Evolutionary conservation across 2,329 filamentous ascomycete species (phyloP), one percentile per base, ranked within the genome.

Genomic region (Didymella segeticola): DNA sequence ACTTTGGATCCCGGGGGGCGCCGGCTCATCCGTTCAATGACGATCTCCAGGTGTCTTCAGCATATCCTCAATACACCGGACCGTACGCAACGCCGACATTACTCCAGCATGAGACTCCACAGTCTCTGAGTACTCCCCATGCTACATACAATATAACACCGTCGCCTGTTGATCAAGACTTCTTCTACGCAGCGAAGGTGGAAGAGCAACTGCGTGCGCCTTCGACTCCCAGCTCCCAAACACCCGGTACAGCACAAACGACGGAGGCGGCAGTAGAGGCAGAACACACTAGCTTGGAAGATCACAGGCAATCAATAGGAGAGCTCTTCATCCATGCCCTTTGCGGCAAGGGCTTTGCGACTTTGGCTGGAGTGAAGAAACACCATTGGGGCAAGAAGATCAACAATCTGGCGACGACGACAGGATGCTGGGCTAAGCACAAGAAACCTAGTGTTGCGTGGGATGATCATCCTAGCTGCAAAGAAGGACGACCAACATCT

Each of bases 371-470:
- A n/a, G 69, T 72, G 15, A 73, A 68, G 52, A 72, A 72, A 30
- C 70, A 73, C 45, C 71, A 73, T 37, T 74, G 69, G 65, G 70
- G 70, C 14, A 54, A 43, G 6, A 67, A 63, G 19, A 27, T 45
- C 1, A 56, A 67, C 12, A 57, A 73, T 45, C 29, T 58, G 10
- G 39, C 58, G 7, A 71, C 69, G 1, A 66, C 43, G 14, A 71
- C 58, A 14, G 70, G 70, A 2, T 74, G 71, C 46, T 74, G 70
- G 70, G 59, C 57, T 27, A 71, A 68, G 34, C 47, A 70, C 42
- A 57, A 57, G 0, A 73, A 66, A 48, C 70, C 70, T 9, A 43
- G 64, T 37, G 46, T 62, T n/a, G 57, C 42, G 42, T 73, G 70
- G 70, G 61, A 73, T 45, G 65, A 62, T 5, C 66, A 72, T 48